phyloP scores from a whole-genome alignment of 2,329 filamentous ascomycete genomes.

The Bipolaris victoriae region DNA sequence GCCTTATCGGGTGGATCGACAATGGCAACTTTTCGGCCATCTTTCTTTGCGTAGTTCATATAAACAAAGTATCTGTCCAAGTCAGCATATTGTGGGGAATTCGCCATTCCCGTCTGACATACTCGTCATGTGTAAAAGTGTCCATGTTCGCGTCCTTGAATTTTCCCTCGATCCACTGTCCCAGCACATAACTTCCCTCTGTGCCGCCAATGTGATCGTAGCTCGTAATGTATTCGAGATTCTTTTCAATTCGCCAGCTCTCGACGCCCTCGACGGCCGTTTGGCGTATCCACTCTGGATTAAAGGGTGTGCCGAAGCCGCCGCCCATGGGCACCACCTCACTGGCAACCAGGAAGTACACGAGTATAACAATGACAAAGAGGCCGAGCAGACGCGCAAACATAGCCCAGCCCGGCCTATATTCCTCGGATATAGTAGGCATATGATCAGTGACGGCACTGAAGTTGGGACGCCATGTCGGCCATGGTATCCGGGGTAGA shows the following conservation, averaged over 20 bases:
- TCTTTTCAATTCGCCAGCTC: slow-evolving; percentile 65
- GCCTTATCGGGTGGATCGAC: slow-evolving; percentile 69
- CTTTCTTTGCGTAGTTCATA: slow-evolving; percentile 83
- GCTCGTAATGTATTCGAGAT: slow-evolving; percentile 76
- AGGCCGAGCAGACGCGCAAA: slow-evolving; percentile 76
- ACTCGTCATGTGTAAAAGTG: slow-evolving; percentile 73
- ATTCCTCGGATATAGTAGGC: slow-evolving; percentile 55
- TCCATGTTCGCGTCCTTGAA: slow-evolving; percentile 78
- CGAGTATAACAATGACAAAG: slow-evolving; percentile 73
- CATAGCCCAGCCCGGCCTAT: slow-evolving; percentile 65
- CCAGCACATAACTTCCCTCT: slow-evolving; percentile 85
- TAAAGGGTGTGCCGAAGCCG: slow-evolving; percentile 69
- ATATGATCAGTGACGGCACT: slow-evolving; percentile 43
- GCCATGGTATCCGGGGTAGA: slow-evolving; percentile 52
- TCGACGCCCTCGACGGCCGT: slow-evolving; percentile 78
- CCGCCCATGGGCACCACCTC: slow-evolving; percentile 77
- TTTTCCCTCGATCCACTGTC: slow-evolving; percentile 79
- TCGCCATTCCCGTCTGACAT: slow-evolving; percentile 23
- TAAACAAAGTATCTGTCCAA: slow-evolving; percentile 73
- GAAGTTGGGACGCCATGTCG: slow-evolving; percentile 30
- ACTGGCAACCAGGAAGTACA: slow-evolving; percentile 86
- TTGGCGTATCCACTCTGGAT: slow-evolving; percentile 79
- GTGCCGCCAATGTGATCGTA: slow-evolving; percentile 95
- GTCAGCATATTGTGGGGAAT: slow-evolving; percentile 21
- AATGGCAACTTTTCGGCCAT: slow-evolving; percentile 81